phyloP scores from a whole-genome alignment of 139 green algal genomes.

The Desmodesmus armatus region DNA sequence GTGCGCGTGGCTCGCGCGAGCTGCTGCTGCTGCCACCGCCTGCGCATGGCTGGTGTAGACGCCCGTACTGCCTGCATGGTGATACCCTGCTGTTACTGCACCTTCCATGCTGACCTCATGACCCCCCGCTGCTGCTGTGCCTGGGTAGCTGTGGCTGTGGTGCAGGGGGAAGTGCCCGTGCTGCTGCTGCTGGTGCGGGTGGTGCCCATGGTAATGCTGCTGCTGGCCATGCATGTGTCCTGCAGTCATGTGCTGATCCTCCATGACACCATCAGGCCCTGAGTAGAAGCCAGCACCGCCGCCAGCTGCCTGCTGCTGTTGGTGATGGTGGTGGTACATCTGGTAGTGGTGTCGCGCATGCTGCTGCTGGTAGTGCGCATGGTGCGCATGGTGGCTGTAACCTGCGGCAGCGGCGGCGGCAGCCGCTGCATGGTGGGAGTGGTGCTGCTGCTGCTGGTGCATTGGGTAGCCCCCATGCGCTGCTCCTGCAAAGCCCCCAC shows the following conservation, averaged over 20 bases:
- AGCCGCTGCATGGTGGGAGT: neutral
- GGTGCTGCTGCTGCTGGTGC: neutral
- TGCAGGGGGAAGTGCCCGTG: neutral
- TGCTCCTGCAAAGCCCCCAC: too few relatives aligned
- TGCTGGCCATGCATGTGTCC: neutral
- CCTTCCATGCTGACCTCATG: too few relatives aligned
- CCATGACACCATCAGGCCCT: neutral
- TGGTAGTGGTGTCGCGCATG: neutral
- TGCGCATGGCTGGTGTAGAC: too few relatives aligned
- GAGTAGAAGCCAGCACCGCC: too few relatives aligned
- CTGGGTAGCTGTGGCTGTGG: too few relatives aligned
- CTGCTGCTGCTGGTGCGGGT: neutral
- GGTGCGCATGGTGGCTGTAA: too few relatives aligned
- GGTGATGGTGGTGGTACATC: neutral
- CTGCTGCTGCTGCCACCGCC: conserved; percentile 27
- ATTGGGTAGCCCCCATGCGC: neutral
- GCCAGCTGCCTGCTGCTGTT: neutral
- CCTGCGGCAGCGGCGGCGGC: neutral
- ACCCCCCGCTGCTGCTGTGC: too few relatives aligned
- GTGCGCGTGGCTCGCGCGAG: neutral
- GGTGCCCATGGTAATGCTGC: conserved; percentile 1
- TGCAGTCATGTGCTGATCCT: neutral
- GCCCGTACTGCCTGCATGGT: too few relatives aligned
- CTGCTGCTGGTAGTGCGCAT: neutral
- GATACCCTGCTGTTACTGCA: too few relatives aligned